Evolutionary conservation across 2,329 filamentous ascomycete genomes (phyloP).

Genomic region (Aspergillus ibericus): DNA sequence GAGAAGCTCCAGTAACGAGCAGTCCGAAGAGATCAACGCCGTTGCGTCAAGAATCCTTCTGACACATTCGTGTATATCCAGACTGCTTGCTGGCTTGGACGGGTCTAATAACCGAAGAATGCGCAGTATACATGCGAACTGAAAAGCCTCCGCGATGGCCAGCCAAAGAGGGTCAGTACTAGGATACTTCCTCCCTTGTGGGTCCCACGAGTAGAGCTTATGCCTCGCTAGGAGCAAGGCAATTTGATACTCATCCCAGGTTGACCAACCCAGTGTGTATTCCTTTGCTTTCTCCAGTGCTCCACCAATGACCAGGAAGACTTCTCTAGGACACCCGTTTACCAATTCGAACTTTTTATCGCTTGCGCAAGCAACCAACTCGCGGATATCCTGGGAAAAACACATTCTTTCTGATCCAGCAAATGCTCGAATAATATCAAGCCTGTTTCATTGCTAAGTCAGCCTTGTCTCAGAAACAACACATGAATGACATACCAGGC

Average conservation of each 20-base stretch:
- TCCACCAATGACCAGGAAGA: constrained; percentile 31
- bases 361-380: constrained; percentile 25
- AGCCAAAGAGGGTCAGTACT: constrained; percentile 26
- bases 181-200: constrained; percentile 22
- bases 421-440: constrained; percentile 34
- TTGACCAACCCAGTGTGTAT: constrained; percentile 21
- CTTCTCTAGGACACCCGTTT: constrained; percentile 31
- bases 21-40: constrained; percentile 23
- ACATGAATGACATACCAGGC: constrained; percentile 22
- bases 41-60: constrained; percentile 27
- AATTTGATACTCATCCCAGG: constrained; percentile 20
- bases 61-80: constrained; percentile 30
- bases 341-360: constrained; percentile 30
- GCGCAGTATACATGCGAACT: constrained; percentile 30
- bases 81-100: constrained; percentile 16
- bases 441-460: constrained; percentile 16
- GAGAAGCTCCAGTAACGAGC: constrained; percentile 26
- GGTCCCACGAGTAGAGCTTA: constrained; percentile 26
- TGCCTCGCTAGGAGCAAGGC: constrained; percentile 18
- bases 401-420: constrained; percentile 28
- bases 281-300: constrained; percentile 30
- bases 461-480: neutral
- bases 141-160: constrained; percentile 27
- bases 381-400: constrained; percentile 29
- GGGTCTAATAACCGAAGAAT: constrained; percentile 28